A percentile compares a stretch with the other conserved stretches of the same genome.
phyloP scores from a whole-genome alignment of 176 grass and related monocot genomes.

The Carex myosuroides region DNA sequence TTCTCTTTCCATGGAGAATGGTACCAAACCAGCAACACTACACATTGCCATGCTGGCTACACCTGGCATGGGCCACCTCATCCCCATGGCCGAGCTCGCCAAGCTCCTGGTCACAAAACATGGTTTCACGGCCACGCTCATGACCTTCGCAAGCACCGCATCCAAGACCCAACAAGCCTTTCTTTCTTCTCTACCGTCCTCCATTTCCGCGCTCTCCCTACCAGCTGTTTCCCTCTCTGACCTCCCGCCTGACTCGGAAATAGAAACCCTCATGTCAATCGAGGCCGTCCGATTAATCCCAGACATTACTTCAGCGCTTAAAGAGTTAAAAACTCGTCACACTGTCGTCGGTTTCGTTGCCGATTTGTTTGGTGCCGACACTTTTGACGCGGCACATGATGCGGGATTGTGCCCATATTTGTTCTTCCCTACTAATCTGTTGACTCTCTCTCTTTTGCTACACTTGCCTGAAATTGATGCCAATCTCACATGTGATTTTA shows the following conservation, averaged over 20 bases:
- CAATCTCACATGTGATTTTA: constrained; percentile 19
- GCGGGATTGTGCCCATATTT: constrained; percentile 31
- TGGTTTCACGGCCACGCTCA: constrained; percentile 40
- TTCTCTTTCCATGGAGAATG: constrained; percentile 9
- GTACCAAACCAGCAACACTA: neutral
- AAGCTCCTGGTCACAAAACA: constrained; percentile 43
- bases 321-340: neutral
- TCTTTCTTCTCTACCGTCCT: constrained; percentile 24
- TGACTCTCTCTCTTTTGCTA: constrained; percentile 41
- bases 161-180: constrained; percentile 27
- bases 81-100: constrained; percentile 50
- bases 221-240: constrained; percentile 32
- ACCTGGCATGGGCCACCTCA: constrained; percentile 77
- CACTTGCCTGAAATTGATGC: constrained; percentile 60
- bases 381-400: constrained; percentile 29
- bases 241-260: constrained; percentile 15
- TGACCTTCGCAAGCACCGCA: constrained; percentile 34
- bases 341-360: constrained; percentile 39
- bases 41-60: constrained; percentile 42
- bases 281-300: neutral
- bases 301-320: neutral
- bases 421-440: constrained; percentile 53
- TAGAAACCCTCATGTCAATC: constrained; percentile 29
- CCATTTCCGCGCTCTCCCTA: constrained; percentile 27
- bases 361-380: constrained; percentile 36